Evolutionary conservation across 371 early-diverging fungal species (phyloP).

Genomic region (Mucor ambiguus): DNA sequence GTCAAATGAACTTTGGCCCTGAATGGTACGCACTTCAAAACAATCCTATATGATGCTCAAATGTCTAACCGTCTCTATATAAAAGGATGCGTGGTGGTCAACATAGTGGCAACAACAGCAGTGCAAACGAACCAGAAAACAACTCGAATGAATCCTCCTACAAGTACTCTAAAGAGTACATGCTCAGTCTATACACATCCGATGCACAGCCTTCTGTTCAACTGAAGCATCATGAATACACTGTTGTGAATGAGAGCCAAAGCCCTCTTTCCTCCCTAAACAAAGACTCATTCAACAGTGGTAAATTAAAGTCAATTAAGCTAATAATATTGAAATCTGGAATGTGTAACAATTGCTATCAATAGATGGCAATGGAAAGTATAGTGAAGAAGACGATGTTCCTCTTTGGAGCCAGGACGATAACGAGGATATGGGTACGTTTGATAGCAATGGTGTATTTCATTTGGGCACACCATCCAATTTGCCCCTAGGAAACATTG

Average conservation of each 20-base stretch:
- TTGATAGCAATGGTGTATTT: slow-evolving; percentile 70
- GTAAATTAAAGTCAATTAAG: neutral
- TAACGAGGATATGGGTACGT: slow-evolving; percentile 42
- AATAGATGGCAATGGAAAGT: neutral
- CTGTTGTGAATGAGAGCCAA: neutral
- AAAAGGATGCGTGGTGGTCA: slow-evolving; percentile 7
- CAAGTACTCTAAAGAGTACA: slow-evolving; percentile 66
- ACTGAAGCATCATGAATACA: neutral
- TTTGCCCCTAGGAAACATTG: slow-evolving; percentile 33
- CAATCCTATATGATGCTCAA: too few relatives aligned
- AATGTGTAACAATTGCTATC: neutral
- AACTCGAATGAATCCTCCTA: slow-evolving; percentile 41
- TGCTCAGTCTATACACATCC: slow-evolving; percentile 63
- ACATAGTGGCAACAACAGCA: neutral
- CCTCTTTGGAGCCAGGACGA: slow-evolving; percentile 36
- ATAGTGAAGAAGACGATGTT: slow-evolving; percentile 2
- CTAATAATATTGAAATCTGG: neutral
- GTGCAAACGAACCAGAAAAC: neutral
- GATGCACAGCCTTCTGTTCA: slow-evolving; percentile 23
- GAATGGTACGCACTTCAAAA: slow-evolving; percentile 9
- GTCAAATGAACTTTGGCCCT: slow-evolving; percentile 19
- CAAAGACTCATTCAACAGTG: neutral
- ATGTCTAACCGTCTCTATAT: neutral
- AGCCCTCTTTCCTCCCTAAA: neutral
- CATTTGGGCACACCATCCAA: slow-evolving; percentile 37